Conservation (phyloP, 176 grass and related monocot genomes). For the Ensete ventricosum region DNA sequence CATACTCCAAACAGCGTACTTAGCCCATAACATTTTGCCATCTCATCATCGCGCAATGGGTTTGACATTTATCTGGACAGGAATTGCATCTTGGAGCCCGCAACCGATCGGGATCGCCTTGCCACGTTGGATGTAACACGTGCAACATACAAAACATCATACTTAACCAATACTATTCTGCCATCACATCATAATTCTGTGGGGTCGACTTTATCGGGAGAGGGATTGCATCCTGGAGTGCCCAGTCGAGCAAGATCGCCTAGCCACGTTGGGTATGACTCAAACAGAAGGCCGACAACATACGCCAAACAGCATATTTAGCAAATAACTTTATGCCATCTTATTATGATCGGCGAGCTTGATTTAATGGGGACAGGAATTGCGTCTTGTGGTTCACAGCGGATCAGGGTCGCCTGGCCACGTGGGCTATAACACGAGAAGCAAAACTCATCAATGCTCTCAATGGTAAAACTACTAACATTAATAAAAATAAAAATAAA, state of each 20-base stretch:
- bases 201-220: background rate
- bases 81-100: background rate
- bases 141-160: background rate
- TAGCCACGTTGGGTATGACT: background rate
- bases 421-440: background rate
- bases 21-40: background rate
- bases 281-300: background rate
- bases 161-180: background rate
- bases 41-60: no score
- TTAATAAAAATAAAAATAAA: no score
- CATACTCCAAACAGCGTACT: background rate
- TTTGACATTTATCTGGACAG: background rate
- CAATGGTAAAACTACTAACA: no score
- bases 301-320: background rate
- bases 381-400: background rate
- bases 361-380: background rate
- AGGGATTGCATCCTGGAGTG: background rate
- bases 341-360: background rate
- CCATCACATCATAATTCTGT: background rate
- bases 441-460: no score
- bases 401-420: background rate
- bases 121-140: background rate
- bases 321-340: background rate
- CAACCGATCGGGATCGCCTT: background rate
- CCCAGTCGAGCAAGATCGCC: background rate